Evolutionary conservation across 1,139 yeast genomes (phyloP).

Genomic region (Blastobotrys proliferans): DNA sequence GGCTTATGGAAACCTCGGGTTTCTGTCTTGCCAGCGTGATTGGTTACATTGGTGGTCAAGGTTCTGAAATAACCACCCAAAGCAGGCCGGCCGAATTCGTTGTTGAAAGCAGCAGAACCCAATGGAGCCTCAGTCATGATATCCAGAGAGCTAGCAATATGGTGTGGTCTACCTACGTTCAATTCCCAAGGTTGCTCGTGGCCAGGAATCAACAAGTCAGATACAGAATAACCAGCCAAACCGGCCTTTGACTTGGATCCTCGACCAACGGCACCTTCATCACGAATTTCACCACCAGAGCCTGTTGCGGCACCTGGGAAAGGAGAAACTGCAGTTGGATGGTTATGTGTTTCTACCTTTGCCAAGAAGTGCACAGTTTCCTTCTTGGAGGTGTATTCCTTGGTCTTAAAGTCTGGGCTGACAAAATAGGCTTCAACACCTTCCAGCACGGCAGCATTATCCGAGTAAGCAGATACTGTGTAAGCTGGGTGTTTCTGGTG

Average conservation of each 20-base stretch:
- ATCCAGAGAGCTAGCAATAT: slow-evolving; percentile 88
- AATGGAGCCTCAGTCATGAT: slow-evolving; percentile 97
- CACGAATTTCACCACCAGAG: slow-evolving; percentile 99
- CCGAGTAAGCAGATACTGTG: slow-evolving; percentile 93
- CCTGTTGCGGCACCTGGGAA: slow-evolving; percentile 99
- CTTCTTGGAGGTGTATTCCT: slow-evolving; percentile 67
- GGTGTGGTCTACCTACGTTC: slow-evolving; percentile 82
- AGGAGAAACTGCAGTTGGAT: slow-evolving; percentile 98
- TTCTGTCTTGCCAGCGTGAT: slow-evolving; percentile 60
- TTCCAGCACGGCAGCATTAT: slow-evolving; percentile 96
- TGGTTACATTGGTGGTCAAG: slow-evolving; percentile 71
- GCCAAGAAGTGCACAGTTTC: slow-evolving; percentile 86
- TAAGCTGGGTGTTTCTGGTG: slow-evolving; percentile 74
- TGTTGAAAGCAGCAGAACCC: slow-evolving; percentile 97
- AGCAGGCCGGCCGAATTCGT: slow-evolving; percentile 98
- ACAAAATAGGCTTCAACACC: slow-evolving; percentile 67
- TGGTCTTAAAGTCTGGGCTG: slow-evolving; percentile 70
- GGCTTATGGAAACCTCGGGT: slow-evolving; percentile 98
- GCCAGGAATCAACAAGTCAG: slow-evolving; percentile 84
- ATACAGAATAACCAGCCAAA: slow-evolving; percentile 85
- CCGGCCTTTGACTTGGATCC: slow-evolving; percentile 98
- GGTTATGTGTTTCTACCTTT: slow-evolving; percentile 98
- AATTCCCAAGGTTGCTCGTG: slow-evolving; percentile 94
- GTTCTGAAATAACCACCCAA: slow-evolving; percentile 97
- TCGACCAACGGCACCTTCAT: slow-evolving; percentile 99